A percentile compares a stretch with the other conserved stretches of the same genome.
Evolutionary conservation across 176 grass and related monocot species (phyloP).

Genomic region (Elymus sibiricus): DNA sequence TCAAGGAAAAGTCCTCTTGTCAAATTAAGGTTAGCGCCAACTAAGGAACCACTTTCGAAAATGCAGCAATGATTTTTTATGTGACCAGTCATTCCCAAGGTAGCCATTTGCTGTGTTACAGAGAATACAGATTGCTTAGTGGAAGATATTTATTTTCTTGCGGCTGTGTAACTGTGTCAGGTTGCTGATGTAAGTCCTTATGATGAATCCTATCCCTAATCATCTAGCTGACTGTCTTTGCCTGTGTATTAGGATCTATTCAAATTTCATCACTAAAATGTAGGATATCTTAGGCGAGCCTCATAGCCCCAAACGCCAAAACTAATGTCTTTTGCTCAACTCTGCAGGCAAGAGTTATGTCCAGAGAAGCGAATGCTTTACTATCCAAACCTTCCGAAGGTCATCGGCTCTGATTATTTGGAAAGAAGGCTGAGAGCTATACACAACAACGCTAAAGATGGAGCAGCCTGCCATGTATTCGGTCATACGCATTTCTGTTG

Average conservation of each 20-base stretch:
- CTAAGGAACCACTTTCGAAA: neutral
- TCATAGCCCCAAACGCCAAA: neutral
- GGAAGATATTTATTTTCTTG: neutral
- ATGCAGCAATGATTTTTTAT: neutral
- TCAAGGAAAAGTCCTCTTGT: neutral
- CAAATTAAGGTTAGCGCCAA: neutral
- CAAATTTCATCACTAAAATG: conserved; percentile 3
- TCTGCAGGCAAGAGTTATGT: conserved; percentile 86
- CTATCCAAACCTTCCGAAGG: conserved; percentile 89
- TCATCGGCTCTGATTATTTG: conserved; percentile 83
- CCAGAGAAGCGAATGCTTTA: conserved; percentile 99
- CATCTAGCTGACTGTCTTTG: neutral
- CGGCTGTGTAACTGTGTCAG: neutral
- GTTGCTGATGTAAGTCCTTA: neutral
- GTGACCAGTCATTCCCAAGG: neutral
- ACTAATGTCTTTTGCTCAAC: conserved; percentile 3
- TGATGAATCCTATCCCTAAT: neutral
- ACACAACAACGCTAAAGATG: conserved; percentile 38
- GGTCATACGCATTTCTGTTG: conserved; percentile 98
- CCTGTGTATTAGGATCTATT: neutral
- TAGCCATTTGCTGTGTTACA: neutral
- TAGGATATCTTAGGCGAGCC: neutral
- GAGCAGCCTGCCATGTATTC: conserved; percentile 79
- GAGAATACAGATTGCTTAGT: conserved; percentile 1
- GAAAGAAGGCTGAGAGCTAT: conserved; percentile 77